Base-by-base conservation (phyloP, 2,329 filamentous ascomycete genomes). In the Eutypella sp. region DNA sequence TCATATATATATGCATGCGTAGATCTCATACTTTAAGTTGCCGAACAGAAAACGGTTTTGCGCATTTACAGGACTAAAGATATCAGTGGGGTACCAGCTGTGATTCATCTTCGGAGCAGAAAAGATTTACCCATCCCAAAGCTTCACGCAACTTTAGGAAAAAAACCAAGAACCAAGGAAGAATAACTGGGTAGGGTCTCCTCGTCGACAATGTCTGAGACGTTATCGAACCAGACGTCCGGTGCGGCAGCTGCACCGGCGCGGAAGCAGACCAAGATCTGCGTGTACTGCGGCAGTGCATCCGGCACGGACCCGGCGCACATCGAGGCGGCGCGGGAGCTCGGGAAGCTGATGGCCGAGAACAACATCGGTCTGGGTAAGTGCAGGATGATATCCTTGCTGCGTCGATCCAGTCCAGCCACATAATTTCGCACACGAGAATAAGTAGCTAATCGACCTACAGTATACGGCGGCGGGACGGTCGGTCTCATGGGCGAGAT, bases 401-500 rank as follows among this genome's bases (percentile, higher is more conserved):
- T 24, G 25, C n/a, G 38, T 33, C 31, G 40, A 19, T 22, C n/a
- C 13, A 15, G 25, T 23, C 45, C 20, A 46, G 20, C 42, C 19
- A 23, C 36, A 27, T 41, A 29, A 16, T 16, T 8, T 42, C 15
- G 16, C 6, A 13, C 31, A 7, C 7, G 15, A 37, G 37, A 16
- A 16, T 23, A 27, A 11, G 16, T 37, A 22, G 33, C 31, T 46
- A 23, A 40, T 23, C 40, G 2, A 13, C 25, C 9, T 45, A 16
- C 45, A 81, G 90, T 97, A 53, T 99, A 97, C 67, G 93, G 93
- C 56, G 93, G 93, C 56, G 93, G 93, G 60, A 97, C 92, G 2
- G 82, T 89, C 31, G 93, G 93, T 9, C 78, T 99, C 39, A 99
- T 99, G 93, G 93, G 93, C 62, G 90, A 96, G 64, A 69, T 97